phyloP scores from a whole-genome alignment of 331 rosid species.

The Rhamnella rubrinervis region DNA sequence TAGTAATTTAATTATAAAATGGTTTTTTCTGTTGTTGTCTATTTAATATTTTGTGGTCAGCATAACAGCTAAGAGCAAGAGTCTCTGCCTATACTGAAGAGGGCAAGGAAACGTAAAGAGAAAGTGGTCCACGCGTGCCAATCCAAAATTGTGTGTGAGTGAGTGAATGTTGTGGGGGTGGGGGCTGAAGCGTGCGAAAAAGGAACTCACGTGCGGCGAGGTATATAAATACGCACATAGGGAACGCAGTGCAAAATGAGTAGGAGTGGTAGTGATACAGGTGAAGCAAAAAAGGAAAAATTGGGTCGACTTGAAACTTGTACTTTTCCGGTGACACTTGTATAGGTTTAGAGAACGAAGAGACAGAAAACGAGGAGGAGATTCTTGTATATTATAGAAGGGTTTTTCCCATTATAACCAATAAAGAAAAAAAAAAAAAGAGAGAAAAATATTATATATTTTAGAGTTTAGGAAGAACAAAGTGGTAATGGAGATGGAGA shows the following conservation, averaged over 20 bases:
- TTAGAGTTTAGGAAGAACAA: constrained; percentile 13
- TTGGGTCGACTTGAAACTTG: constrained; percentile 11
- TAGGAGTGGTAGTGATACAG: constrained; percentile 19
- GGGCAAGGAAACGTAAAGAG: not conserved
- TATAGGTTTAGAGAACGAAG: constrained; percentile 16
- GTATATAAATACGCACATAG: constrained; percentile 51
- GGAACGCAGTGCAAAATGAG: constrained; percentile 20
- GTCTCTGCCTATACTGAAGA: not conserved
- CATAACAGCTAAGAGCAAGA: not conserved
- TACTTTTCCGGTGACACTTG: constrained; percentile 2
- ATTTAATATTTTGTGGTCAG: too few relatives aligned
- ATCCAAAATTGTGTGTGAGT: constrained; percentile 15
- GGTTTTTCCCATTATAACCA: constrained; percentile 3
- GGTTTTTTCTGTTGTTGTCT: too few relatives aligned
- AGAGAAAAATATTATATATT: not conserved
- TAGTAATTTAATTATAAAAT: not conserved
- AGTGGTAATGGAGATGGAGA: constrained; percentile 59
- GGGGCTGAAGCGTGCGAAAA: constrained; percentile 29
- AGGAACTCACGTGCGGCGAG: constrained; percentile 56
- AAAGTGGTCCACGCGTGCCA: constrained; percentile 76
- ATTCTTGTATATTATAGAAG: constrained; percentile 6
- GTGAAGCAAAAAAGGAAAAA: constrained; percentile 11
- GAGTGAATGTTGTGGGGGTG: constrained; percentile 12
- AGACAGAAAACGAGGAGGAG: constrained; percentile 22
- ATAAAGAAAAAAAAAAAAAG: not conserved